A percentile compares a stretch with the other conserved stretches of the same genome.
Evolutionary conservation across 371 early-diverging fungal species (phyloP).

Genomic region (Mucor racemosus): DNA sequence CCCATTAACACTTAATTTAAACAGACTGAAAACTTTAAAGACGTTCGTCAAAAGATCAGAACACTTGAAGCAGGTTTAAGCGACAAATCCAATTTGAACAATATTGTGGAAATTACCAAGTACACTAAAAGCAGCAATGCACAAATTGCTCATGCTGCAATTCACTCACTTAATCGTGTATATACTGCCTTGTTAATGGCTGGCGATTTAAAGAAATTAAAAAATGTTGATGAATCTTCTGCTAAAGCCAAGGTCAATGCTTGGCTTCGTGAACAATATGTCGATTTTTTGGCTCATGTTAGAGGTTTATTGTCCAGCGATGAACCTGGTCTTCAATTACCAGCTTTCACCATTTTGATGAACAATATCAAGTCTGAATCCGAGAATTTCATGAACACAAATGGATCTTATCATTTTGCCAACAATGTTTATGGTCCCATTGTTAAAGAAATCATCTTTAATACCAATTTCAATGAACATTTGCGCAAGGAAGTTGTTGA

Average conservation of each 20-base stretch:
- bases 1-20: background rate
- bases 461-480: conserved; percentile 62
- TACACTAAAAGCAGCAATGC: conserved; percentile 48
- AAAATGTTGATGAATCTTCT: conserved; percentile 33
- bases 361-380: conserved; percentile 70
- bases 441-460: conserved; percentile 60
- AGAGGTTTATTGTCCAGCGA: conserved; percentile 54
- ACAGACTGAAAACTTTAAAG: conserved; percentile 25
- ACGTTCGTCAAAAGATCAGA: conserved; percentile 47
- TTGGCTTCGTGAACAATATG: conserved; percentile 80
- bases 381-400: conserved; percentile 32
- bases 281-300: conserved; percentile 58
- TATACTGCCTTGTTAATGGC: conserved; percentile 67
- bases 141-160: conserved; percentile 58
- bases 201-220: conserved; percentile 65
- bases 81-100: conserved; percentile 65
- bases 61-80: conserved; percentile 56
- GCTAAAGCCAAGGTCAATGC: conserved; percentile 63
- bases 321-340: conserved; percentile 80
- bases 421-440: conserved; percentile 57
- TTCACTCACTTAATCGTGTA: conserved; percentile 73
- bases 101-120: conserved; percentile 58
- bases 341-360: conserved; percentile 70
- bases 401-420: conserved; percentile 52
- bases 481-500: conserved; percentile 64